Conservation (phyloP, 2,329 filamentous ascomycete genomes). For the Epichloe sp. region DNA sequence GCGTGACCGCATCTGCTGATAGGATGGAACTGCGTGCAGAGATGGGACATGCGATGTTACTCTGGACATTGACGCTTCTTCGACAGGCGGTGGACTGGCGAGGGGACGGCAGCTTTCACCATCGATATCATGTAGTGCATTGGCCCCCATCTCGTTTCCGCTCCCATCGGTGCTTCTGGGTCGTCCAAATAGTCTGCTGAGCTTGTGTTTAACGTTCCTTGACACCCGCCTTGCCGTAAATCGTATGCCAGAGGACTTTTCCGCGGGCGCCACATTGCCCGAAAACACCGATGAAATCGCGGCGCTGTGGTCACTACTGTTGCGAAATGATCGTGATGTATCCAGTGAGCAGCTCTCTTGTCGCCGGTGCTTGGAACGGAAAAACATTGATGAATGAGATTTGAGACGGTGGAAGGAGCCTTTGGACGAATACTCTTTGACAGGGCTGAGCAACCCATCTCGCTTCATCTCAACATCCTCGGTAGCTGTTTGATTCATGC, state of each 20-base stretch:
- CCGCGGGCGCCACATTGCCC: slow-evolving; percentile 9
- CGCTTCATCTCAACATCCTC: neutral
- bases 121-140: slow-evolving; percentile 11
- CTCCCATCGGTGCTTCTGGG: slow-evolving; percentile 11
- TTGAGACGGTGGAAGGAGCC: slow-evolving; percentile 23
- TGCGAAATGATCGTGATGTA: slow-evolving; percentile 37
- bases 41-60: slow-evolving; percentile 37
- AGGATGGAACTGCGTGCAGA: slow-evolving; percentile 32
- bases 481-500: neutral
- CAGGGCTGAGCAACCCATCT: slow-evolving; percentile 20
- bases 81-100: slow-evolving; percentile 20
- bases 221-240: slow-evolving; percentile 49
- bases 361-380: slow-evolving; percentile 24
- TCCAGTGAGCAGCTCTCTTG: slow-evolving; percentile 19
- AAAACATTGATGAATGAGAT: slow-evolving; percentile 30
- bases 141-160: slow-evolving; percentile 2
- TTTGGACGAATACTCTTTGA: slow-evolving; percentile 22
- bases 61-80: slow-evolving; percentile 32
- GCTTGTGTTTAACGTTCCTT: slow-evolving; percentile 43
- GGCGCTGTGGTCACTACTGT: slow-evolving; percentile 28
- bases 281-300: slow-evolving; percentile 20
- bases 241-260: slow-evolving; percentile 25
- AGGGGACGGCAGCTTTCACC: slow-evolving; percentile 20
- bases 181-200: slow-evolving; percentile 33
- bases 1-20: slow-evolving; percentile 35